phyloP scores from a whole-genome alignment of 2,329 filamentous ascomycete species.

The Bipolaris cookei region DNA sequence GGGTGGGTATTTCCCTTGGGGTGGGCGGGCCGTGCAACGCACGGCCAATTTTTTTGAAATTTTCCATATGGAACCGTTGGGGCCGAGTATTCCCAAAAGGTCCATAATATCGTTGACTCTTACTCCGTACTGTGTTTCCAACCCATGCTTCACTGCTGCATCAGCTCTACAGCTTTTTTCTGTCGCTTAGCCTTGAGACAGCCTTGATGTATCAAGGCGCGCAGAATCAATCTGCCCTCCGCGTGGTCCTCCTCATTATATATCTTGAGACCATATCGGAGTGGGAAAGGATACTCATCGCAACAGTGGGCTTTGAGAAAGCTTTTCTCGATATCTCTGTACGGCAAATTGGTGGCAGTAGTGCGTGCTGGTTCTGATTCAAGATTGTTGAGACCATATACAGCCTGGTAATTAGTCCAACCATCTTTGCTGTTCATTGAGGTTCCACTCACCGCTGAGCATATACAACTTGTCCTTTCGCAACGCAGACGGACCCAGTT shows the following conservation, averaged over 20 bases:
- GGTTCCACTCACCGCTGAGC: background rate
- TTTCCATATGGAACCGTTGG: too few species aligned
- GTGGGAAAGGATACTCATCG: slow-evolving; percentile 47
- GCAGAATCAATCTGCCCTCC: slow-evolving; percentile 42
- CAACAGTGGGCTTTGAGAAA: background rate
- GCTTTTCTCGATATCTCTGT: background rate
- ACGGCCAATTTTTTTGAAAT: too few species aligned
- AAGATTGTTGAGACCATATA: slow-evolving; percentile 26
- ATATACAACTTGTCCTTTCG: background rate
- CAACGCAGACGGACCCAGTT: background rate
- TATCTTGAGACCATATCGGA: slow-evolving; percentile 41
- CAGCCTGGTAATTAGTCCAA: background rate
- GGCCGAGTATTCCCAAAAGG: background rate
- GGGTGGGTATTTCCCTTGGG: too few species aligned
- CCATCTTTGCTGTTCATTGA: background rate
- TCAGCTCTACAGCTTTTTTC: background rate
- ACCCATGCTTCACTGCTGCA: background rate
- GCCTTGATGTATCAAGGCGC: slow-evolving; percentile 19
- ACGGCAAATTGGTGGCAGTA: background rate
- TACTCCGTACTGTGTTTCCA: background rate
- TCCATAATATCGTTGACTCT: background rate
- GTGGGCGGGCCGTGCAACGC: too few species aligned
- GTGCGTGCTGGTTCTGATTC: slow-evolving; percentile 39
- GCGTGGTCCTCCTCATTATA: slow-evolving; percentile 49
- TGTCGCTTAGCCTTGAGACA: background rate